Conservation (phyloP, 495 filamentous ascomycete species). For the Physcia stellaris region DNA sequence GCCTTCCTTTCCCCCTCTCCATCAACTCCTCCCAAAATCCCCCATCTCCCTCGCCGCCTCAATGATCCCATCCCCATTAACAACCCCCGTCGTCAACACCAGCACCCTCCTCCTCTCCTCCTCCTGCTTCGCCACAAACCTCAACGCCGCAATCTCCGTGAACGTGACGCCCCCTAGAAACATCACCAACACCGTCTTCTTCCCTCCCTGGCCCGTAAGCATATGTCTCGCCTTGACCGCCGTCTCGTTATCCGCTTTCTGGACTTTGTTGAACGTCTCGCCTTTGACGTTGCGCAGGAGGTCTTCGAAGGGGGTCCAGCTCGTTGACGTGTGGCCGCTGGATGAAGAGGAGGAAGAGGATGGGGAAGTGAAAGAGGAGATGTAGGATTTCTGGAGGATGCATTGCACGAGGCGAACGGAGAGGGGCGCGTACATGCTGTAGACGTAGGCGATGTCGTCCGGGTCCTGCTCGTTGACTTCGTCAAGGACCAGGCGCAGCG, state of each 20-base stretch:
- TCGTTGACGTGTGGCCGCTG: slow-evolving; percentile 32
- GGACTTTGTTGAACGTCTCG: slow-evolving; percentile 77
- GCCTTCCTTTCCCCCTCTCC: background rate
- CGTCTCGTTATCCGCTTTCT: slow-evolving; percentile 90
- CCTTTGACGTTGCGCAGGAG: slow-evolving; percentile 73
- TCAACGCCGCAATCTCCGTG: slow-evolving; percentile 86
- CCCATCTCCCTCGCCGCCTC: slow-evolving; percentile 68
- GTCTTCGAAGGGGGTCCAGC: slow-evolving; percentile 83
- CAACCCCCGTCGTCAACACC: slow-evolving; percentile 81
- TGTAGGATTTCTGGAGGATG: slow-evolving; percentile 76
- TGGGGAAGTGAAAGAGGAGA: slow-evolving; percentile 36
- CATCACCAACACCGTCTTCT: slow-evolving; percentile 82
- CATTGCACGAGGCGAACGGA: slow-evolving; percentile 92
- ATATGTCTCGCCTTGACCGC: slow-evolving; percentile 79
- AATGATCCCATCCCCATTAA: slow-evolving; percentile 84
- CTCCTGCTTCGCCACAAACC: slow-evolving; percentile 80
- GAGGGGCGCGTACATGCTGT: slow-evolving; percentile 90
- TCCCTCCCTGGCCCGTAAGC: slow-evolving; percentile 46
- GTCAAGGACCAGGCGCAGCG: slow-evolving; percentile 79
- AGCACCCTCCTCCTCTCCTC: slow-evolving; percentile 73
- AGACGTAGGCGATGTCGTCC: slow-evolving; percentile 91
- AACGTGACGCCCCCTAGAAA: slow-evolving; percentile 91
- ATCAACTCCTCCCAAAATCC: slow-evolving; percentile 39
- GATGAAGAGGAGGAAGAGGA: slow-evolving; percentile 45
- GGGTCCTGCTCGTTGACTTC: slow-evolving; percentile 97